Evolutionary conservation across 768 basidiomycete genomes (phyloP).

Genomic region (Tephrocybe sp.): DNA sequence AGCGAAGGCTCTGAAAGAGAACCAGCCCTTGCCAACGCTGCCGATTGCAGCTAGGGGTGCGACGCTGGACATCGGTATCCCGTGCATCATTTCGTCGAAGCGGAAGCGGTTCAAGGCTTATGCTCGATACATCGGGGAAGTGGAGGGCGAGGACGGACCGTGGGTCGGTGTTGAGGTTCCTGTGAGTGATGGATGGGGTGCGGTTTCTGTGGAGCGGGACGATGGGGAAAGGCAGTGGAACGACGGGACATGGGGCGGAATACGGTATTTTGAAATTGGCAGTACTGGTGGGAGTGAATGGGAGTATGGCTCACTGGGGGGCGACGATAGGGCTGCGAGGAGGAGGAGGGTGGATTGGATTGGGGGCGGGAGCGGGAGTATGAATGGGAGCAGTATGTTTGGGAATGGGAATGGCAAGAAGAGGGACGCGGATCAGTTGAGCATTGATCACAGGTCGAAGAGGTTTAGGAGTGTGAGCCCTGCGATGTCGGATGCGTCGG

Average conservation of each 20-base stretch:
- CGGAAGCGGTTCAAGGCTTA: slow-evolving; percentile 83
- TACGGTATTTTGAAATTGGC: slow-evolving; percentile 83
- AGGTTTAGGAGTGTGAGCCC: slow-evolving; percentile 75
- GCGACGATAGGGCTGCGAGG: slow-evolving; percentile 47
- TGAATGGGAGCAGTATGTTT: slow-evolving; percentile 13
- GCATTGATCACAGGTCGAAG: slow-evolving; percentile 56
- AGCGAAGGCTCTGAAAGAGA: slow-evolving; percentile 18
- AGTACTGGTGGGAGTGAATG: slow-evolving; percentile 49
- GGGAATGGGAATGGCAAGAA: slow-evolving; percentile 35
- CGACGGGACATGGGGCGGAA: slow-evolving; percentile 80
- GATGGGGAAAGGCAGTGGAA: slow-evolving; percentile 76
- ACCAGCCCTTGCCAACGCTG: slow-evolving; percentile 17
- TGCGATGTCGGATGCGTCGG: slow-evolving; percentile 52
- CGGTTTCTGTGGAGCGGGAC: slow-evolving; percentile 18
- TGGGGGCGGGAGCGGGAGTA: slow-evolving; percentile 26
- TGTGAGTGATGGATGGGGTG: slow-evolving; percentile 37
- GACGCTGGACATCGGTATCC: slow-evolving; percentile 83
- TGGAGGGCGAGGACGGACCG: slow-evolving; percentile 76
- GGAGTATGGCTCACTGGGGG: slow-evolving; percentile 49
- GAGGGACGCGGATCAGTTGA: slow-evolving; percentile 43
- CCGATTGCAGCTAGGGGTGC: slow-evolving; percentile 51
- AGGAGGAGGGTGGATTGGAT: slow-evolving; percentile 42
- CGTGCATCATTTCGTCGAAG: slow-evolving; percentile 86
- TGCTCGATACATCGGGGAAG: slow-evolving; percentile 86
- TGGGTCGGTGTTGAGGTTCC: slow-evolving; percentile 95